These are phyloP conservation scores for Thraustotheca clavata DNA, from an alignment of 352 stramenopile species.

Conservation along the genomic window DNA sequence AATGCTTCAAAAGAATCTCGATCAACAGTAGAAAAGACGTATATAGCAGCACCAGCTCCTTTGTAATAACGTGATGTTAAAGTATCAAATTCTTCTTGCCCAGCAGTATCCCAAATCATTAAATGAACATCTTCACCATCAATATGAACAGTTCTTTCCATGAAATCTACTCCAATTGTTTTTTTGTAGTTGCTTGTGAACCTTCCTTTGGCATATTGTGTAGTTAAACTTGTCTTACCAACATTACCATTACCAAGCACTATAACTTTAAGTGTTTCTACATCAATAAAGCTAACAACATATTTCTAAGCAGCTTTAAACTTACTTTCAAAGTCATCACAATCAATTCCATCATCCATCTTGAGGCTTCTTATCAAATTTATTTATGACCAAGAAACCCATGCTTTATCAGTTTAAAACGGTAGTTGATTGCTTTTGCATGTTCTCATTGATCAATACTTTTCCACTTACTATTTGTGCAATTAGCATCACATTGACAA, in stretches of 20 bases:
- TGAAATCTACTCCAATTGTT: slow-evolving; percentile 78
- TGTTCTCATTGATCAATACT: too few relatives aligned
- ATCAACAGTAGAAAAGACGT: slow-evolving; percentile 68
- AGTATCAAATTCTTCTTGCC: slow-evolving; percentile 74
- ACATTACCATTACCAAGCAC: slow-evolving; percentile 80
- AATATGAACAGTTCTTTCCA: slow-evolving; percentile 67
- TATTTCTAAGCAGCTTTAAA: not conserved
- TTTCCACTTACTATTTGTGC: too few relatives aligned
- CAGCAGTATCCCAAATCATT: slow-evolving; percentile 78
- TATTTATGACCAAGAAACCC: too few relatives aligned
- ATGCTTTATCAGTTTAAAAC: too few relatives aligned
- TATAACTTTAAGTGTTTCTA: slow-evolving; percentile 75
- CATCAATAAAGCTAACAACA: not conserved
- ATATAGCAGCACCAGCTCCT: slow-evolving; percentile 55
- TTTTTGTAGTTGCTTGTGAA: slow-evolving; percentile 82
- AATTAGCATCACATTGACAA: too few relatives aligned
- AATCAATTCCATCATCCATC: slow-evolving; percentile 32
- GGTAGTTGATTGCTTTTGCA: too few relatives aligned
- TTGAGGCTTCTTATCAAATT: too few relatives aligned
- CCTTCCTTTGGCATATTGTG: slow-evolving; percentile 60
- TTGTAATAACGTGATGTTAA: slow-evolving; percentile 77
- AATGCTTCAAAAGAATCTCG: slow-evolving; percentile 62
- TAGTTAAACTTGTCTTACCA: slow-evolving; percentile 77
- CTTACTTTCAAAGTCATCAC: slow-evolving; percentile 66
- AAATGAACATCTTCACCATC: slow-evolving; percentile 52